phyloP scores from a whole-genome alignment of 768 basidiomycete species.

The Termitomyces sp. region DNA sequence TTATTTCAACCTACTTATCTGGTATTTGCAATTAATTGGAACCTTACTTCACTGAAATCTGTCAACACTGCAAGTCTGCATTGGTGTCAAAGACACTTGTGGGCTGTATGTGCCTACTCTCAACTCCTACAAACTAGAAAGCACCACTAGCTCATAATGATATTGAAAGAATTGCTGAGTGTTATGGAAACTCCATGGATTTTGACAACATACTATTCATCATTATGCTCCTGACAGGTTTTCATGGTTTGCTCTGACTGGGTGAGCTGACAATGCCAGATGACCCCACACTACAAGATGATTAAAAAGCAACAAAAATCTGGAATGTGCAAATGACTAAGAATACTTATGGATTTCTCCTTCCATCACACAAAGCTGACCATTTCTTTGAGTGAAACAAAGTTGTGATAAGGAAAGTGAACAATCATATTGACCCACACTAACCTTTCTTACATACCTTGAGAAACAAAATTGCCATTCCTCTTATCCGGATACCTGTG shows the following conservation, averaged over 20 bases:
- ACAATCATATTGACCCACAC: no score
- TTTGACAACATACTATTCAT: constrained; percentile 7
- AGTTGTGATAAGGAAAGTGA: no score
- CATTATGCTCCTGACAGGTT: background rate
- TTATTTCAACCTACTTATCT: constrained; percentile 34
- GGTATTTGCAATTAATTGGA: constrained; percentile 35
- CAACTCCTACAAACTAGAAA: constrained; percentile 16
- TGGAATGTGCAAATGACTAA: background rate
- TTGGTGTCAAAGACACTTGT: constrained; percentile 26
- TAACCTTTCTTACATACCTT: background rate
- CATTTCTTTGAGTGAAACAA: no score
- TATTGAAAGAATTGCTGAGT: background rate
- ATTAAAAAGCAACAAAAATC: background rate
- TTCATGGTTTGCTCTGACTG: background rate
- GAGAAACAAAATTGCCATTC: constrained; percentile 2
- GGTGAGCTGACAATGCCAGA: background rate
- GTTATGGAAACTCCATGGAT: background rate
- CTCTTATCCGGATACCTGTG: constrained; percentile 17
- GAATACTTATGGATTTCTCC: background rate
- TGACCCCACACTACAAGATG: background rate
- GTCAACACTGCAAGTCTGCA: constrained; percentile 7
- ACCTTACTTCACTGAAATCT: constrained; percentile 28
- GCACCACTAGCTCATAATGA: constrained; percentile 16
- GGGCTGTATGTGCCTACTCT: constrained; percentile 18
- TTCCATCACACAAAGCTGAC: background rate